These are phyloP conservation scores for Cyberlindnera xishuangbannaensis DNA, from an alignment of 805 yeast species.

Conservation along the genomic window DNA sequence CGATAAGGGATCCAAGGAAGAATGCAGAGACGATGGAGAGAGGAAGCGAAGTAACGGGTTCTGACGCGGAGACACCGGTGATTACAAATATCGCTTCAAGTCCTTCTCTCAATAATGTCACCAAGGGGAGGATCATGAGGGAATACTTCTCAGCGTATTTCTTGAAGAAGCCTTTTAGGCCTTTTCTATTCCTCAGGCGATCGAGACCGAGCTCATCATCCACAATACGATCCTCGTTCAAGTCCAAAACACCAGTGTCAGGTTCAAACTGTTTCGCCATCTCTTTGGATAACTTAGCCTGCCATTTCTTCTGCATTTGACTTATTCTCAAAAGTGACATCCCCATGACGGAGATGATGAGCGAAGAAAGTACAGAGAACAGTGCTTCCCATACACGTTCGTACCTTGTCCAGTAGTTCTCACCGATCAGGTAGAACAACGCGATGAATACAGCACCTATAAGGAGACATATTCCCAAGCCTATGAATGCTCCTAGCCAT, in stretches of 20 bases:
- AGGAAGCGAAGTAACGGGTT: slow-evolving; percentile 60
- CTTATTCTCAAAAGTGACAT: slow-evolving; percentile 75
- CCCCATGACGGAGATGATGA: slow-evolving; percentile 85
- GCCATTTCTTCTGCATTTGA: slow-evolving; percentile 80
- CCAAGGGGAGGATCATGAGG: slow-evolving; percentile 69
- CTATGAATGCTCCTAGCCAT: slow-evolving; percentile 76
- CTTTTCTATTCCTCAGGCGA: slow-evolving; percentile 1
- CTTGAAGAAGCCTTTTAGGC: slow-evolving; percentile 13
- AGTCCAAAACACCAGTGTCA: slow-evolving; percentile 13
- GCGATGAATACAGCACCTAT: slow-evolving; percentile 70
- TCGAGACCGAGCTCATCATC: slow-evolving; percentile 14
- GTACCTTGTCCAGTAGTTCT: slow-evolving; percentile 80
- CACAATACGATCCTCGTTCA: slow-evolving; percentile 14
- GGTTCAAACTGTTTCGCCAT: slow-evolving; percentile 30
- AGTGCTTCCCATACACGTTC: slow-evolving; percentile 90
- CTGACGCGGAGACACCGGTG: slow-evolving; percentile 81
- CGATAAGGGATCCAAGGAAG: slow-evolving; percentile 55
- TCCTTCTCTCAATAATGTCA: slow-evolving; percentile 86
- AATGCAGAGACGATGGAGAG: slow-evolving; percentile 59
- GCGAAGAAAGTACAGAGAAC: slow-evolving; percentile 70
- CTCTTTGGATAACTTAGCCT: slow-evolving; percentile 62
- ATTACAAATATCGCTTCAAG: slow-evolving; percentile 87
- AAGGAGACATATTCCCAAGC: slow-evolving; percentile 61
- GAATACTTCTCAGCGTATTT: slow-evolving; percentile 48
- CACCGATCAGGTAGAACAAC: slow-evolving; percentile 74